Percentiles rank a stretch among this genome's conserved stretches.
phyloP scores from a whole-genome alignment of 768 basidiomycete species.

The Podaxis mareebaensis region DNA sequence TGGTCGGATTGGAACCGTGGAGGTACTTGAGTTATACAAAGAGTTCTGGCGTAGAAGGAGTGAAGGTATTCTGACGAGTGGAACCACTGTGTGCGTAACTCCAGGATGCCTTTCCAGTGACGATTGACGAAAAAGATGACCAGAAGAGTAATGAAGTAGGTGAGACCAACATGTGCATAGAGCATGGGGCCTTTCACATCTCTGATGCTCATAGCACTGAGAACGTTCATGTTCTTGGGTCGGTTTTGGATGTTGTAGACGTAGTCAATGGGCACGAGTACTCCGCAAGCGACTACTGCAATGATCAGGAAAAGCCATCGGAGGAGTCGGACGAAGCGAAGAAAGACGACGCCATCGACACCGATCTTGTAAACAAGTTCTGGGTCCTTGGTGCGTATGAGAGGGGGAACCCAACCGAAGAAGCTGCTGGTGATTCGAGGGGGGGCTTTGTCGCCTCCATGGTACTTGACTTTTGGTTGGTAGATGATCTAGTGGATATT shows the following conservation, averaged over 20 bases:
- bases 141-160: slow-evolving; percentile 64
- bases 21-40: slow-evolving; percentile 70
- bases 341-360: slow-evolving; percentile 80
- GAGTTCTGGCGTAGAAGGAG: slow-evolving; percentile 79
- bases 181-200: slow-evolving; percentile 60
- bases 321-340: slow-evolving; percentile 79
- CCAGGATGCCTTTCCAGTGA: slow-evolving; percentile 69
- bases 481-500: slow-evolving; percentile 57
- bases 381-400: slow-evolving; percentile 69
- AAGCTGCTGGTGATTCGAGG: slow-evolving; percentile 72
- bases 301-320: slow-evolving; percentile 58
- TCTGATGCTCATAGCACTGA: slow-evolving; percentile 71
- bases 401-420: slow-evolving; percentile 79
- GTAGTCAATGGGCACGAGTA: slow-evolving; percentile 77
- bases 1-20: slow-evolving; percentile 69
- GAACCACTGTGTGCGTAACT: slow-evolving; percentile 73
- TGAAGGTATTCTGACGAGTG: slow-evolving; percentile 69
- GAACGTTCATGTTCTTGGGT: slow-evolving; percentile 40
- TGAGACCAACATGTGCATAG: slow-evolving; percentile 70
- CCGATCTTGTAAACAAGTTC: slow-evolving; percentile 75
- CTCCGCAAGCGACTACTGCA: slow-evolving; percentile 53
- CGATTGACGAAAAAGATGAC: slow-evolving; percentile 60
- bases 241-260: slow-evolving; percentile 58
- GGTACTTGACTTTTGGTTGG: slow-evolving; percentile 85
- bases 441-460: slow-evolving; percentile 64